Evolutionary conservation across 2,329 filamentous ascomycete species (phyloP).

Genomic region (Amauroascus verrucosus): DNA sequence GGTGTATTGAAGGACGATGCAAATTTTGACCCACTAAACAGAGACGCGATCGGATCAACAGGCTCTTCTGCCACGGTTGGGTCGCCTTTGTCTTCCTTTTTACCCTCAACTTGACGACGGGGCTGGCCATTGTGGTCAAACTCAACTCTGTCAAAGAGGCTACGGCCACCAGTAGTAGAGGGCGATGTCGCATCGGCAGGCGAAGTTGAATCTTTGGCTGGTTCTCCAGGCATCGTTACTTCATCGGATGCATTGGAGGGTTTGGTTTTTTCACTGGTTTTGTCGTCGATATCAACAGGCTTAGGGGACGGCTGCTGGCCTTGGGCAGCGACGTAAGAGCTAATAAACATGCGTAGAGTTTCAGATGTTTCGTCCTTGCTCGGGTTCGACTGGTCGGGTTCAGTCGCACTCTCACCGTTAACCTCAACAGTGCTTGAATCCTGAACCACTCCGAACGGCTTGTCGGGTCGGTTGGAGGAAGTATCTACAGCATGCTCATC

Average conservation of each 20-base stretch:
- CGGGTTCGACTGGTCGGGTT: neutral
- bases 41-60: slow-evolving; percentile 15
- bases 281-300: neutral
- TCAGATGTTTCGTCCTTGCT: slow-evolving; percentile 8
- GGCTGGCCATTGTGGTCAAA: slow-evolving; percentile 22
- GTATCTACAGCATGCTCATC: slow-evolving; percentile 4
- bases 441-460: slow-evolving; percentile 1
- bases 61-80: neutral
- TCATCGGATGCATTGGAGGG: slow-evolving; percentile 12
- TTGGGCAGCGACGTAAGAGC: slow-evolving; percentile 16
- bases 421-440: slow-evolving; percentile 5
- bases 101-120: slow-evolving; percentile 17
- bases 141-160: slow-evolving; percentile 30
- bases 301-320: neutral
- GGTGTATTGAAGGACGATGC: slow-evolving; percentile 22
- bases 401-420: slow-evolving; percentile 15
- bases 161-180: slow-evolving; percentile 21
- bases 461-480: slow-evolving; percentile 1
- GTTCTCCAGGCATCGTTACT: neutral
- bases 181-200: slow-evolving; percentile 11
- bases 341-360: slow-evolving; percentile 16
- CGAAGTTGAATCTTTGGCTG: slow-evolving; percentile 13
- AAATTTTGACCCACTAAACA: slow-evolving; percentile 22
- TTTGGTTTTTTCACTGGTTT: slow-evolving; percentile 10
- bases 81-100: slow-evolving; percentile 10